phyloP scores from a whole-genome alignment of 371 early-diverging fungal genomes.

The Mortierella sp. region DNA sequence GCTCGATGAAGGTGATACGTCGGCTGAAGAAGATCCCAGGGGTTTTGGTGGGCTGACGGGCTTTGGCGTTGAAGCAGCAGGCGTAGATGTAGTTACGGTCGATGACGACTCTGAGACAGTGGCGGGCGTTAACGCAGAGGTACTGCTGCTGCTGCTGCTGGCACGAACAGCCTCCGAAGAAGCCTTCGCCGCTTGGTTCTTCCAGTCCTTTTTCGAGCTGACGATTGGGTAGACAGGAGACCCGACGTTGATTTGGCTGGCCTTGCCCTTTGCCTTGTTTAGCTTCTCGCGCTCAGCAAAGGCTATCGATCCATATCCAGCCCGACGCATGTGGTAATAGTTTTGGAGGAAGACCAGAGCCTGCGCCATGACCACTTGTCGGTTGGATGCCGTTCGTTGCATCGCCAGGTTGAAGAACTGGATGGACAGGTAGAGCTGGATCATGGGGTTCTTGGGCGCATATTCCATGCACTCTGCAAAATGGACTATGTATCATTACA shows the following conservation, averaged over 20 bases:
- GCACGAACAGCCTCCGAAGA: constrained; percentile 17
- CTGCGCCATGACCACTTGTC: constrained; percentile 66
- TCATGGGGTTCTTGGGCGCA: constrained; percentile 74
- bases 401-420: constrained; percentile 74
- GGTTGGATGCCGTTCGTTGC: constrained; percentile 77
- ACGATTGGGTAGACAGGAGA: constrained; percentile 14
- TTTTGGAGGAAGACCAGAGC: constrained; percentile 79
- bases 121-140: neutral
- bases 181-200: constrained; percentile 14
- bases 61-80: neutral
- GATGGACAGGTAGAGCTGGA: constrained; percentile 73
- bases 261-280: constrained; percentile 22
- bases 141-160: neutral
- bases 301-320: constrained; percentile 38
- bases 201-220: constrained; percentile 21
- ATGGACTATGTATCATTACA: constrained; percentile 59
- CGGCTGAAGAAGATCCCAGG: neutral
- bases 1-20: neutral
- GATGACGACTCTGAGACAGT: neutral
- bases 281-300: constrained; percentile 32
- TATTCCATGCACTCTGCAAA: constrained; percentile 71
- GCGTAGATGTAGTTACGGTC: neutral
- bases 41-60: neutral
- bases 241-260: neutral
- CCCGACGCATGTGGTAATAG: constrained; percentile 68